phyloP scores from a whole-genome alignment of 1,139 yeast species.

The Saccharomycopsis hybrid region DNA sequence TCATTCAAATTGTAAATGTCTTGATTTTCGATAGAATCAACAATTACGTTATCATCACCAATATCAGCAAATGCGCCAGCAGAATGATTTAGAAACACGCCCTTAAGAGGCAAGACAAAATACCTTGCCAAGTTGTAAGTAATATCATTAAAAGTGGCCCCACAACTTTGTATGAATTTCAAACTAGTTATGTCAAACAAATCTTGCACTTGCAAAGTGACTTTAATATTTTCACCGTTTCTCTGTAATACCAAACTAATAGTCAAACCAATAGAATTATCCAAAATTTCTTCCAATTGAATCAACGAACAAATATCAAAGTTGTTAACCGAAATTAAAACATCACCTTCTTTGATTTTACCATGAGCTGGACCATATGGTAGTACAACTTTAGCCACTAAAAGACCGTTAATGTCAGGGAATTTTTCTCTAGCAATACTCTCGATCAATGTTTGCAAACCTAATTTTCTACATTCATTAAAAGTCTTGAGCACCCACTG shows the following conservation, averaged over 20 bases:
- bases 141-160: slow-evolving; percentile 78
- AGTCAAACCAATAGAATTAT: slow-evolving; percentile 55
- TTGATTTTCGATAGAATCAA: slow-evolving; percentile 70
- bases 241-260: slow-evolving; percentile 64
- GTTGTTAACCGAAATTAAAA: slow-evolving; percentile 67
- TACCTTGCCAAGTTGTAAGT: slow-evolving; percentile 86
- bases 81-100: slow-evolving; percentile 76
- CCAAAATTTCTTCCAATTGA: slow-evolving; percentile 79
- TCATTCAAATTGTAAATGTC: slow-evolving; percentile 69
- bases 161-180: slow-evolving; percentile 74
- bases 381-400: slow-evolving; percentile 77
- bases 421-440: slow-evolving; percentile 57
- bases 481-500: slow-evolving; percentile 85
- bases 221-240: slow-evolving; percentile 55
- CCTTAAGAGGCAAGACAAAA: slow-evolving; percentile 76
- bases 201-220: slow-evolving; percentile 58
- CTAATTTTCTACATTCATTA: slow-evolving; percentile 86
- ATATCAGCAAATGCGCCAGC: slow-evolving; percentile 65
- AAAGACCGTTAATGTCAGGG: slow-evolving; percentile 73
- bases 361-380: slow-evolving; percentile 86
- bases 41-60: slow-evolving; percentile 64
- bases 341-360: slow-evolving; percentile 77
- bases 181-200: slow-evolving; percentile 79
- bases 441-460: slow-evolving; percentile 73
- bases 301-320: slow-evolving; percentile 62